Conservation (phyloP, 2,329 filamentous ascomycete species). For the Exophiala dermatitidis region DNA sequence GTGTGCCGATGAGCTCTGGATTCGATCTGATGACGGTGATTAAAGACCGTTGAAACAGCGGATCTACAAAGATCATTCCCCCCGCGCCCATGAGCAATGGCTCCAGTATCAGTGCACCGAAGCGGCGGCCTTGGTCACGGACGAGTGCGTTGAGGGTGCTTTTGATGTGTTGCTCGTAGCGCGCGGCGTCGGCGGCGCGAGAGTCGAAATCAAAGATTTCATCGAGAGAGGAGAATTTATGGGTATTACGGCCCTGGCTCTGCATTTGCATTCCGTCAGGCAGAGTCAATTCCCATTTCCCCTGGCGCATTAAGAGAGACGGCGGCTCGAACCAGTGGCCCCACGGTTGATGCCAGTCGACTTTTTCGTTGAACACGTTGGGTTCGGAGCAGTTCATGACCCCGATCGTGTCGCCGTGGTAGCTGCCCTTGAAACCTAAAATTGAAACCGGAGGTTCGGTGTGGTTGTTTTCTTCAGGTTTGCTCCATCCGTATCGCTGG, state of each 20-base stretch:
- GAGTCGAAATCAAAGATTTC: constrained; percentile 55
- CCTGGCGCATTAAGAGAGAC: constrained; percentile 58
- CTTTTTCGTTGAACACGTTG: constrained; percentile 68
- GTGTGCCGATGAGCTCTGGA: constrained; percentile 46
- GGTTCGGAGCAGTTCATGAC: constrained; percentile 82
- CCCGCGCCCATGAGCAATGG: constrained; percentile 74
- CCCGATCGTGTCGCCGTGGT: constrained; percentile 82
- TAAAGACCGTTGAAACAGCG: constrained; percentile 69
- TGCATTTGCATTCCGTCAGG: constrained; percentile 11
- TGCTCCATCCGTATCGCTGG: constrained; percentile 56
- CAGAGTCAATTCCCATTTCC: constrained; percentile 49
- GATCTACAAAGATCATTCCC: constrained; percentile 78
- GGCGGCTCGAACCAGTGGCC: constrained; percentile 80
- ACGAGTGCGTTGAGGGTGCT: constrained; percentile 48
- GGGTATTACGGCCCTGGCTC: constrained; percentile 19
- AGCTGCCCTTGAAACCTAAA: constrained; percentile 69
- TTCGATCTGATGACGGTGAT: constrained; percentile 59
- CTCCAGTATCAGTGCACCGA: constrained; percentile 73
- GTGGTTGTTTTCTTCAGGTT: constrained; percentile 38
- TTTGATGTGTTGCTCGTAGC: constrained; percentile 56
- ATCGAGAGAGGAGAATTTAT: constrained; percentile 44
- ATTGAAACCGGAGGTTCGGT: constrained; percentile 55
- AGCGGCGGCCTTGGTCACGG: constrained; percentile 52
- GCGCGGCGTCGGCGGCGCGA: constrained; percentile 43
- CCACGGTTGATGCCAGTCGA: constrained; percentile 76